A percentile compares a stretch with the other conserved stretches of the same genome.
phyloP scores from a whole-genome alignment of 2,329 filamentous ascomycete genomes.

The Cladosporium sp. region DNA sequence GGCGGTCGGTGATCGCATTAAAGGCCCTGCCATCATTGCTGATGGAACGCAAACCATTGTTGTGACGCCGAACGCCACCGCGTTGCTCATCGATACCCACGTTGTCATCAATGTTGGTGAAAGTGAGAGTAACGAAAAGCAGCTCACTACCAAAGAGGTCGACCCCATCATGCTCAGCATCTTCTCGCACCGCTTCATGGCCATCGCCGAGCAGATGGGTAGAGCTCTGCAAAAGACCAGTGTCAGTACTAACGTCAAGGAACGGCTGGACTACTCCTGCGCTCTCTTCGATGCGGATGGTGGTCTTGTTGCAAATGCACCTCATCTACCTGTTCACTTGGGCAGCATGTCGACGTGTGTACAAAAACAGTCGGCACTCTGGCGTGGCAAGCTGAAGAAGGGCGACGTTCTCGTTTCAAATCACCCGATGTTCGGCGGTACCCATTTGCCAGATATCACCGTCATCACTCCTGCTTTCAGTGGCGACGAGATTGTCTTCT shows the following conservation, averaged over 20 bases:
- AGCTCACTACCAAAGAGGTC: slow-evolving; percentile 53
- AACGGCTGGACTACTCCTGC: slow-evolving; percentile 78
- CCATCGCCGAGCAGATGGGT: slow-evolving; percentile 82
- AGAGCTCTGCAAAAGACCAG: slow-evolving; percentile 74
- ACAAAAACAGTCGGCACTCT: slow-evolving; percentile 72
- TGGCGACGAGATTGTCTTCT: slow-evolving; percentile 72
- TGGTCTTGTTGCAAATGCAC: slow-evolving; percentile 71
- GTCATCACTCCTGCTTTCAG: slow-evolving; percentile 76
- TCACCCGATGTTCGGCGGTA: slow-evolving; percentile 79
- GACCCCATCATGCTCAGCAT: slow-evolving; percentile 76
- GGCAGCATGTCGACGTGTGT: slow-evolving; percentile 86
- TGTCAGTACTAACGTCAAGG: slow-evolving; percentile 76
- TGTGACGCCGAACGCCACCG: slow-evolving; percentile 72
- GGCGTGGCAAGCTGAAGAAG: slow-evolving; percentile 70
- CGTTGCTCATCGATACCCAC: slow-evolving; percentile 77
- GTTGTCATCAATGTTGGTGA: slow-evolving; percentile 81
- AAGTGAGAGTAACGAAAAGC: slow-evolving; percentile 38
- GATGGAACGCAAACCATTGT: slow-evolving; percentile 91
- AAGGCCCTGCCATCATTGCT: slow-evolving; percentile 80
- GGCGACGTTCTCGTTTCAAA: slow-evolving; percentile 83
- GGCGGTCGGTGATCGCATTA: slow-evolving; percentile 65
- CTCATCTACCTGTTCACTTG: slow-evolving; percentile 76
- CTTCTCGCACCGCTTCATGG: slow-evolving; percentile 80
- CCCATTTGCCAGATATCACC: slow-evolving; percentile 79
- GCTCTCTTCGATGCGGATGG: slow-evolving; percentile 74